Evolutionary conservation across 345 rosid genomes (phyloP).

Genomic region (Microthlaspi erraticum): DNA sequence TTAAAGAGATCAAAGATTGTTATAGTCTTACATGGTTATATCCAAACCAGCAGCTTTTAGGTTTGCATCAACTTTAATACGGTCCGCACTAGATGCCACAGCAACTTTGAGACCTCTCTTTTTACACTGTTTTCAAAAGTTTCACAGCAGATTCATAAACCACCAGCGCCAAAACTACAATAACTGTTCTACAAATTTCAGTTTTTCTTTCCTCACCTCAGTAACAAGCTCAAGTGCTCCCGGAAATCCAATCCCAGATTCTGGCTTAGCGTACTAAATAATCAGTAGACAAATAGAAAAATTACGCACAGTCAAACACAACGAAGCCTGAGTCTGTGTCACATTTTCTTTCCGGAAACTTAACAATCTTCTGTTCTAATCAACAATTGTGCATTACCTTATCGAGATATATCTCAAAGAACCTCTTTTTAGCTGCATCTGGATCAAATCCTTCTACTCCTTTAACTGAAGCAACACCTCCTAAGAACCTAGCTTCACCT

Average conservation of each 20-base stretch:
- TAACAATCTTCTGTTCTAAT: background rate
- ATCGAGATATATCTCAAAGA: slow-evolving; percentile 88
- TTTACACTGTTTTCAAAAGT: slow-evolving; percentile 65
- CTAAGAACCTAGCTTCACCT: slow-evolving; percentile 94
- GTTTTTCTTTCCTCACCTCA: slow-evolving; percentile 54
- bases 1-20: background rate
- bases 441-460: slow-evolving; percentile 72
- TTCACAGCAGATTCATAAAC: background rate
- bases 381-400: slow-evolving; percentile 53
- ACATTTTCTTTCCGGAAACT: background rate
- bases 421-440: slow-evolving; percentile 74
- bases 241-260: slow-evolving; percentile 92
- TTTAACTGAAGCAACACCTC: slow-evolving; percentile 91
- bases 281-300: slow-evolving; percentile 3
- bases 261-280: slow-evolving; percentile 88
- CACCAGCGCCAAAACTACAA: background rate
- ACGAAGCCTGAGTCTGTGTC: background rate
- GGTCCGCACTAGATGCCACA: slow-evolving; percentile 97
- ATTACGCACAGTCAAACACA: background rate
- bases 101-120: slow-evolving; percentile 88
- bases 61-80: slow-evolving; percentile 94
- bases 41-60: slow-evolving; percentile 87
- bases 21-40: slow-evolving; percentile 61
- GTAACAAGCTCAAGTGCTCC: slow-evolving; percentile 92
- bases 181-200: background rate